phyloP scores from a whole-genome alignment of 306 rosid genomes.

The Prunus kanzakura region DNA sequence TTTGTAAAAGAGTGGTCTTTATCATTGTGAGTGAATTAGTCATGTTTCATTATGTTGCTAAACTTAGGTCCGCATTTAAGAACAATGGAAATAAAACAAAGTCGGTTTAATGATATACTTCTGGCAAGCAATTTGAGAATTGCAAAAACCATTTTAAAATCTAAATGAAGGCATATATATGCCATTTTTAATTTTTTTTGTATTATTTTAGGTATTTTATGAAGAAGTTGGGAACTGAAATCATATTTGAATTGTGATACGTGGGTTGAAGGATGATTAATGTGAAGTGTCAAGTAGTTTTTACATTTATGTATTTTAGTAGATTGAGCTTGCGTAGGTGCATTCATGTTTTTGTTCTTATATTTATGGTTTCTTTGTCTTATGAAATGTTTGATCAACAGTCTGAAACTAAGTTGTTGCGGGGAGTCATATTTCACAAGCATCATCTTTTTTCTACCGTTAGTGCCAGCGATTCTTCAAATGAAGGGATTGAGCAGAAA shows the following conservation, averaged over 20 bases:
- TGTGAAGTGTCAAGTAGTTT: neutral
- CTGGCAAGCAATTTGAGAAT: neutral
- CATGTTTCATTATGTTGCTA: neutral
- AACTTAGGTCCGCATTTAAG: neutral
- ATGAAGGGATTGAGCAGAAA: slow-evolving; percentile 25
- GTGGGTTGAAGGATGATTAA: neutral
- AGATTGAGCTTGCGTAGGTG: neutral
- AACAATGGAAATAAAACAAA: neutral
- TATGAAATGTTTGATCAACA: slow-evolving; percentile 9
- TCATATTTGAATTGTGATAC: neutral
- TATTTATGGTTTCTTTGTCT: neutral
- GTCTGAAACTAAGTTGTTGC: slow-evolving; percentile 17
- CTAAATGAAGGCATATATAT: neutral
- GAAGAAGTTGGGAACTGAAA: neutral
- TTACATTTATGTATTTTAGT: neutral
- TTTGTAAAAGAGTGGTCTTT: neutral
- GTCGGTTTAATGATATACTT: neutral
- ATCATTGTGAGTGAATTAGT: neutral
- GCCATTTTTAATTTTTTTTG: slow-evolving; percentile 3
- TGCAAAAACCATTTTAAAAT: neutral
- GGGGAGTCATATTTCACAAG: slow-evolving; percentile 28
- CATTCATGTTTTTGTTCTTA: neutral
- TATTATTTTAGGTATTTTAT: neutral
- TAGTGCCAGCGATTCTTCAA: slow-evolving; percentile 15
- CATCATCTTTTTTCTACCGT: slow-evolving; percentile 31